Conservation (phyloP, 1,284 basidiomycete genomes). For the Marasmius tenuissimus region DNA sequence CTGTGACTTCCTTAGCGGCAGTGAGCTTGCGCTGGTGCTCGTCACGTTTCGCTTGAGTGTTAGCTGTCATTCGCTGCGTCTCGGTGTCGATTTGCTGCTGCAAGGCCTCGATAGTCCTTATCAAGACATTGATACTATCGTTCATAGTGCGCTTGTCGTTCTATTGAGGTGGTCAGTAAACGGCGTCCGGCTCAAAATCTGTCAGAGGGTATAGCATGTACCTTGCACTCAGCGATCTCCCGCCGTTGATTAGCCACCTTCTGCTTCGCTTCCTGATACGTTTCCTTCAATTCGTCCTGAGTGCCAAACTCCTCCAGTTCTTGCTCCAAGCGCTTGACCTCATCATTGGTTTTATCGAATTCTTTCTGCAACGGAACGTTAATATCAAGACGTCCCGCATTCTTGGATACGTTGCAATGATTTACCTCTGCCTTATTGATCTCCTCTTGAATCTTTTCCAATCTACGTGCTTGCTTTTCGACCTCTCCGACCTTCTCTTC, state of each 20-base stretch:
- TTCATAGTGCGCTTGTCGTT: slow-evolving; percentile 49
- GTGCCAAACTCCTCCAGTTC: slow-evolving; percentile 50
- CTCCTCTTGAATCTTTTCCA: slow-evolving; percentile 52
- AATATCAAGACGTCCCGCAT: background rate
- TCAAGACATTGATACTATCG: slow-evolving; percentile 35
- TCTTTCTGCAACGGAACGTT: slow-evolving; percentile 26
- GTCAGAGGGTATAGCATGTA: slow-evolving; percentile 25
- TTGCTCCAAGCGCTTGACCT: slow-evolving; percentile 48
- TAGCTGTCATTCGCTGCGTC: slow-evolving; percentile 50
- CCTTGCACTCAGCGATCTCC: slow-evolving; percentile 45
- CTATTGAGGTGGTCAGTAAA: slow-evolving; percentile 29
- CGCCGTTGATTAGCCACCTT: slow-evolving; percentile 47
- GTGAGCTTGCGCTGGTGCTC: slow-evolving; percentile 52
- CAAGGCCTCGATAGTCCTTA: slow-evolving; percentile 47
- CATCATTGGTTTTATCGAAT: slow-evolving; percentile 43
- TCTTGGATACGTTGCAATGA: background rate
- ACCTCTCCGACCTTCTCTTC: slow-evolving; percentile 49
- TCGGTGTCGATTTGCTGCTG: slow-evolving; percentile 58
- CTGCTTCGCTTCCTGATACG: slow-evolving; percentile 42
- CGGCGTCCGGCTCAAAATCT: background rate
- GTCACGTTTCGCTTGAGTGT: slow-evolving; percentile 62
- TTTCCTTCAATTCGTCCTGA: slow-evolving; percentile 48
- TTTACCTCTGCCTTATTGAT: slow-evolving; percentile 48
- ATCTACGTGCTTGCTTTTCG: slow-evolving; percentile 43
- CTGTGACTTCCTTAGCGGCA: slow-evolving; percentile 34